A percentile compares a stretch with the other conserved stretches of the same genome.
Conservation (phyloP, 2,329 filamentous ascomycete species). For the Zasmidium citrigriseum region DNA sequence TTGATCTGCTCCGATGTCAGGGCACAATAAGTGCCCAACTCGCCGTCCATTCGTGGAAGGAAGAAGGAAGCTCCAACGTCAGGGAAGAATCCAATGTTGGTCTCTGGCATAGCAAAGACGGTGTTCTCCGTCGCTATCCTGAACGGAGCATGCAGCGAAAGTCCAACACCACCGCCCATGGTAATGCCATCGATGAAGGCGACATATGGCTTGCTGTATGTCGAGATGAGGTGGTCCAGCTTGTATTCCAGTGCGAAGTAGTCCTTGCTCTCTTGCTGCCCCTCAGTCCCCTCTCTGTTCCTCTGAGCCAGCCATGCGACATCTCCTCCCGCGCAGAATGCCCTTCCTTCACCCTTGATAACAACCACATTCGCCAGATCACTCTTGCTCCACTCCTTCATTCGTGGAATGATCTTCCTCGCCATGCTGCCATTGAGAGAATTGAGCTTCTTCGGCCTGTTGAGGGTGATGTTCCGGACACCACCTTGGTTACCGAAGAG, state of each 20-base stretch:
- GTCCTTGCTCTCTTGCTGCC: conserved; percentile 72
- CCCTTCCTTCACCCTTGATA: conserved; percentile 84
- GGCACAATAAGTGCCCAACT: conserved; percentile 87
- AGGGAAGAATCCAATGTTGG: conserved; percentile 96
- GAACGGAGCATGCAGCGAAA: conserved; percentile 93
- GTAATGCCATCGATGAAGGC: conserved; percentile 97
- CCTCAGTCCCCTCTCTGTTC: conserved; percentile 68
- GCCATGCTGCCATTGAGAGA: conserved; percentile 93
- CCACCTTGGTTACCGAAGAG: conserved; percentile 88
- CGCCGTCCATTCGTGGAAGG: conserved; percentile 83
- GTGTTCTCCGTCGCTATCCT: conserved; percentile 95
- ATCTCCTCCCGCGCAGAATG: conserved; percentile 93
- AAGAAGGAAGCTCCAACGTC: conserved; percentile 98
- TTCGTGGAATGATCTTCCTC: conserved; percentile 84
- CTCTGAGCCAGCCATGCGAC: conserved; percentile 74
- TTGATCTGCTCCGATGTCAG: conserved; percentile 82
- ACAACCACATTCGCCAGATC: conserved; percentile 90
- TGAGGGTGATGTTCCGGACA: conserved; percentile 88
- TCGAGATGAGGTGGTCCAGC: conserved; percentile 92
- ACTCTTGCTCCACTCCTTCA: conserved; percentile 93
- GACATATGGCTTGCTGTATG: conserved; percentile 88
- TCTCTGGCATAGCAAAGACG: conserved; percentile 97
- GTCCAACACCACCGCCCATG: conserved; percentile 95
- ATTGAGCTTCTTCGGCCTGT: conserved; percentile 89
- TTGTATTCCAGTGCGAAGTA: conserved; percentile 97